Conservation (phyloP, 106 monocot genomes). For the Dioscorea alata region DNA sequence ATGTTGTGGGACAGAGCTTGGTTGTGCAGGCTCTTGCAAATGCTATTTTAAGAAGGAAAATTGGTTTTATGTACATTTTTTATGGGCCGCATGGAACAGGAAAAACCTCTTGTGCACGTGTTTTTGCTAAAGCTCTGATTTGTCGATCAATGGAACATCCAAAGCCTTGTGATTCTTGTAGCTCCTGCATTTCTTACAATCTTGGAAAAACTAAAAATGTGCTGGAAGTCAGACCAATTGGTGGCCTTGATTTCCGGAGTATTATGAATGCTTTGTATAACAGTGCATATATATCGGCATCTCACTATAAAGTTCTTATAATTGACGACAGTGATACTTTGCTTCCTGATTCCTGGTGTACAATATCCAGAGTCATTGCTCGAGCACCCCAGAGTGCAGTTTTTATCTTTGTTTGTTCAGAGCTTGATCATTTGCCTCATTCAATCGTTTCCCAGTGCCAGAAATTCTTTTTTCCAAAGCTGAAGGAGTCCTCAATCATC, state of each 20-base stretch:
- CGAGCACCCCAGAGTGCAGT: conserved; percentile 37
- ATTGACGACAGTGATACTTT: conserved; percentile 59
- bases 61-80: conserved; percentile 56
- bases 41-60: conserved; percentile 44
- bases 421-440: conserved; percentile 57
- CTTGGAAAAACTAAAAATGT: conserved; percentile 41
- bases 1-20: conserved; percentile 66
- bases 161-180: conserved; percentile 60
- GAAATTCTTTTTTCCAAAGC: conserved; percentile 77
- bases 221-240: conserved; percentile 34
- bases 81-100: conserved; percentile 74
- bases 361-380: conserved; percentile 42
- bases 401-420: conserved; percentile 47
- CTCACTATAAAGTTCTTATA: conserved; percentile 47
- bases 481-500: conserved; percentile 57
- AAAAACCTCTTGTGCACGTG: conserved; percentile 64
- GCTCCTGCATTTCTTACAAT: conserved; percentile 46
- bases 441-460: conserved; percentile 56
- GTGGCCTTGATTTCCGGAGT: conserved; percentile 31
- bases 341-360: conserved; percentile 41
- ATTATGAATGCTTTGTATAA: conserved; percentile 25
- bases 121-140: conserved; percentile 65
- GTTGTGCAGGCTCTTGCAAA: conserved; percentile 65
- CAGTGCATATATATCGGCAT: conserved; percentile 1
- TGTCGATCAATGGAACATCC: conserved; percentile 41